Evolutionary conservation across 306 rosid genomes (phyloP).

Genomic region (Lagenaria siceraria): DNA sequence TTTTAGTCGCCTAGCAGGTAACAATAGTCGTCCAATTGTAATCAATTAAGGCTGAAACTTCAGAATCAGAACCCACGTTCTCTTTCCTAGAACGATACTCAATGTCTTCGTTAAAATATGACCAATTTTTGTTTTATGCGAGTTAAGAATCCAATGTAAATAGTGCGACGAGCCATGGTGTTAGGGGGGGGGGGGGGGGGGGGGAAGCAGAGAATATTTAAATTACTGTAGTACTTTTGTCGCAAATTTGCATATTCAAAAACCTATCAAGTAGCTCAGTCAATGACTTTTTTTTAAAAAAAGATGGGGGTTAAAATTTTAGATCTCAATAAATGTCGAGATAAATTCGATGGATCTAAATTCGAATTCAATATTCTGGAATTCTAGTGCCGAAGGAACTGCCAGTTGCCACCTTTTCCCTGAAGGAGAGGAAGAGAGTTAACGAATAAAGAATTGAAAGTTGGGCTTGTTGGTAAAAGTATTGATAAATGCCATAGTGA

Average conservation of each 20-base stretch:
- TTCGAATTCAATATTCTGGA: background rate
- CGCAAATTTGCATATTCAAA: conserved; percentile 1
- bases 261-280: background rate
- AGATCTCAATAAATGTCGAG: background rate
- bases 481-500: background rate
- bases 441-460: background rate
- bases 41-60: background rate
- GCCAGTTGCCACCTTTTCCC: background rate
- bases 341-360: background rate
- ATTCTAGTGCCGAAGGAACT: background rate
- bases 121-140: background rate
- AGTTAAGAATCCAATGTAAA: conserved; percentile 5
- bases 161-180: background rate
- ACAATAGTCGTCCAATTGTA: background rate
- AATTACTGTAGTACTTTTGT: background rate
- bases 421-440: background rate
- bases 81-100: background rate
- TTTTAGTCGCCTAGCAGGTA: background rate
- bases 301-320: background rate
- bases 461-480: background rate
- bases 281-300: too few species aligned
- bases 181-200: too few species aligned
- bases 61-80: background rate
- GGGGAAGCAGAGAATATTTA: too few species aligned
- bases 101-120: background rate